Conservation (phyloP, 768 basidiomycete genomes). For the Termitomyces sp. region DNA sequence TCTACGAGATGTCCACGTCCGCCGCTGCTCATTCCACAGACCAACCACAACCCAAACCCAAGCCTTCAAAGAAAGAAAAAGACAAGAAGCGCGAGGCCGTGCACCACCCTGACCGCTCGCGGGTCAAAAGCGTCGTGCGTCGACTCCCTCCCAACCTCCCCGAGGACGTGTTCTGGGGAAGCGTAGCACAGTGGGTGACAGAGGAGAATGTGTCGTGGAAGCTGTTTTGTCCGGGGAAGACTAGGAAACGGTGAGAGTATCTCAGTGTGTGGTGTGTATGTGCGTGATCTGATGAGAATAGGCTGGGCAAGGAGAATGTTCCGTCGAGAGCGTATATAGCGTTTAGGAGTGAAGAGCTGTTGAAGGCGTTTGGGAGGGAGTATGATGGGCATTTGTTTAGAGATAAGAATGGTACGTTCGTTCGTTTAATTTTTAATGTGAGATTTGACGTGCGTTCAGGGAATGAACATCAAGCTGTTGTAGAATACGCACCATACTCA, state of each 20-base stretch:
- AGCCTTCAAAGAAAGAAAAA: constrained; percentile 25
- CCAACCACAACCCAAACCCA: constrained; percentile 21
- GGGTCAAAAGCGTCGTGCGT: constrained; percentile 84
- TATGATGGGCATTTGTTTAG: constrained; percentile 92
- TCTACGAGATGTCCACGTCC: too few relatives aligned
- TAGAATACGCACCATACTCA: constrained; percentile 93
- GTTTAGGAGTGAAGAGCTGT: constrained; percentile 70
- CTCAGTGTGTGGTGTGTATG: constrained; percentile 5
- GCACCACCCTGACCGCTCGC: constrained; percentile 36
- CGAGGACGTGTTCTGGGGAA: constrained; percentile 91
- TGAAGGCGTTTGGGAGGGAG: constrained; percentile 71
- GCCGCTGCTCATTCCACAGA: constrained; percentile 14
- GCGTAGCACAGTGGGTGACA: constrained; percentile 78
- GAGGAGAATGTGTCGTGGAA: constrained; percentile 70
- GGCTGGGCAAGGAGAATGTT: constrained; percentile 79
- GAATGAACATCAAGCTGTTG: constrained; percentile 80
- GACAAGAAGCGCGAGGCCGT: constrained; percentile 28
- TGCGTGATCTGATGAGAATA: constrained; percentile 18
- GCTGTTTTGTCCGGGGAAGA: constrained; percentile 59
- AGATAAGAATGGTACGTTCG: constrained; percentile 82
- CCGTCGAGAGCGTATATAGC: constrained; percentile 89
- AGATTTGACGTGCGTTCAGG: constrained; percentile 37
- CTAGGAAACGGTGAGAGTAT: constrained; percentile 65
- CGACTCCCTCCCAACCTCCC: constrained; percentile 89
- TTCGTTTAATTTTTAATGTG: constrained; percentile 27